Percentiles rank a stretch among this genome's conserved stretches.
phyloP scores from a whole-genome alignment of 2,329 filamentous ascomycete species.

The Verticillium longisporum region DNA sequence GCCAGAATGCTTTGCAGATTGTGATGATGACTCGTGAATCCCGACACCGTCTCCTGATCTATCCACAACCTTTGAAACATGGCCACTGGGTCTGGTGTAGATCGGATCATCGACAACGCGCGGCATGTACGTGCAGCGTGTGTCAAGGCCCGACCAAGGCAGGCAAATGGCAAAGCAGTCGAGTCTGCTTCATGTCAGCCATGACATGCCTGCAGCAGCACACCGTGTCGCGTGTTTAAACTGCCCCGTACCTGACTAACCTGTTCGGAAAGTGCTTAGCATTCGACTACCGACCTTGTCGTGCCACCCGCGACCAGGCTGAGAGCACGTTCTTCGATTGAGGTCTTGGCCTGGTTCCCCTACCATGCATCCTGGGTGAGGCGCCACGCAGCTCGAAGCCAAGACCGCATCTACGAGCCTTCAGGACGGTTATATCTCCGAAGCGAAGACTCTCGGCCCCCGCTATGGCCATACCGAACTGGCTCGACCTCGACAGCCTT shows the following conservation, averaged over 20 bases:
- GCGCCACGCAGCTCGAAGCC: background rate
- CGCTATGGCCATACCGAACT: too few species aligned
- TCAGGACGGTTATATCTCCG: background rate
- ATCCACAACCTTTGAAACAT: slow-evolving; percentile 10
- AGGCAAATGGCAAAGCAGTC: too few species aligned
- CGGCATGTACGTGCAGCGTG: background rate
- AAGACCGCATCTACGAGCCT: background rate
- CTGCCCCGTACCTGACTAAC: too few species aligned
- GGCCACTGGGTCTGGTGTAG: slow-evolving; percentile 10
- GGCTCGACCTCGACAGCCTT: too few species aligned
- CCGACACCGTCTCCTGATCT: background rate
- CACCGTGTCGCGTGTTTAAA: too few species aligned
- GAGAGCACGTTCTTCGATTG: background rate
- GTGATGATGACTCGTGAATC: background rate
- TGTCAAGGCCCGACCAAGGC: background rate
- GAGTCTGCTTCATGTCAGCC: too few species aligned
- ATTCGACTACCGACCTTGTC: background rate
- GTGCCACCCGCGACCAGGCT: background rate
- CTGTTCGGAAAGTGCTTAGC: background rate
- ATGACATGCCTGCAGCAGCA: too few species aligned
- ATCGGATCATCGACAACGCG: slow-evolving; percentile 10
- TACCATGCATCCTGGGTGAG: background rate
- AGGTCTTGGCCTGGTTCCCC: background rate
- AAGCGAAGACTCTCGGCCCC: background rate
- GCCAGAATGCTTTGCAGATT: background rate